phyloP scores from a whole-genome alignment of 1,139 yeast species.

The Kluyveromyces sp. region DNA sequence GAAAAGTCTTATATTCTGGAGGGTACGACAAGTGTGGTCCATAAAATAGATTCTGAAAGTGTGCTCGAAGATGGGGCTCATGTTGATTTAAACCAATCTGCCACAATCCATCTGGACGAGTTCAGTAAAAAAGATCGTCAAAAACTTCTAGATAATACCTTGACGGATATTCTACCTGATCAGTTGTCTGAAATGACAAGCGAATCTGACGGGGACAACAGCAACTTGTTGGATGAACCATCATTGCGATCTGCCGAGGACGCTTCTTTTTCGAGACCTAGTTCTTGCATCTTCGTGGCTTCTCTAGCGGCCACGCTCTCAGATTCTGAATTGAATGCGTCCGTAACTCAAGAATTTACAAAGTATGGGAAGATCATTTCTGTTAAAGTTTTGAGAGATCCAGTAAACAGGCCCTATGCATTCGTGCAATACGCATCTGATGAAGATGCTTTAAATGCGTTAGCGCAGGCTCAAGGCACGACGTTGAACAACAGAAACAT shows the following conservation, averaged over 20 bases:
- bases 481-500: conserved; percentile 65
- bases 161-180: conserved; percentile 1
- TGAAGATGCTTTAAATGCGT: conserved; percentile 62
- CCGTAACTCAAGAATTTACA: conserved; percentile 58
- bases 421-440: conserved; percentile 81
- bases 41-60: neutral
- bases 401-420: conserved; percentile 81
- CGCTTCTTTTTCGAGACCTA: conserved; percentile 42
- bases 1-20: neutral
- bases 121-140: conserved; percentile 6
- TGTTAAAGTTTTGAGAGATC: conserved; percentile 84
- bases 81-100: neutral
- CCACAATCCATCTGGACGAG: neutral
- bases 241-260: conserved; percentile 3
- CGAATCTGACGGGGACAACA: conserved; percentile 4
- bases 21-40: neutral
- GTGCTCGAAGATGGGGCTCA: neutral
- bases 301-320: conserved; percentile 54
- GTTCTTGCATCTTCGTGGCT: conserved; percentile 87
- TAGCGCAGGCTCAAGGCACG: conserved; percentile 62
- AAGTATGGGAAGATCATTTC: conserved; percentile 64
- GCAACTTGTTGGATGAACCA: conserved; percentile 5
- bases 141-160: conserved; percentile 3
- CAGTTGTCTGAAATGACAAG: conserved; percentile 27
- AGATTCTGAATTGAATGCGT: conserved; percentile 63